Evolutionary conservation across 441 rosid genomes (phyloP).

Genomic region (Gossypium lobatum): DNA sequence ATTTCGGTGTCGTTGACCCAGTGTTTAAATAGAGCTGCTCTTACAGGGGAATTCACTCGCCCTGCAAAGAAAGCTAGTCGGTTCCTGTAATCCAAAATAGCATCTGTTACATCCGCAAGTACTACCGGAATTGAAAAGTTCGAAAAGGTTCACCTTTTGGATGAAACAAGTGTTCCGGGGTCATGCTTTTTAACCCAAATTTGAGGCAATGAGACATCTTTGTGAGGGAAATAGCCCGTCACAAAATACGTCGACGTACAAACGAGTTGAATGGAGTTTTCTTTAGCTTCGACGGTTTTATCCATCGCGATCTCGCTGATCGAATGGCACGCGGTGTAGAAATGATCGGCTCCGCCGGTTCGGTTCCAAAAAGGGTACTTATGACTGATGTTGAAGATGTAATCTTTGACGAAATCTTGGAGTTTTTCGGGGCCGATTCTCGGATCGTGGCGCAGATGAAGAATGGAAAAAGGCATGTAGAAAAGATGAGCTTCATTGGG

Average conservation of each 20-base stretch:
- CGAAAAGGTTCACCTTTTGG: slow-evolving; percentile 21
- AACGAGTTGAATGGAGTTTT: slow-evolving; percentile 34
- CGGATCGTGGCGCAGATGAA: slow-evolving; percentile 25
- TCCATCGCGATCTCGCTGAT: slow-evolving; percentile 14
- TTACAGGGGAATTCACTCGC: slow-evolving; percentile 47
- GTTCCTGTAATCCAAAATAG: slow-evolving; percentile 1
- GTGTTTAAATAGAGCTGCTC: slow-evolving; percentile 37
- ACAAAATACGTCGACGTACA: slow-evolving; percentile 29
- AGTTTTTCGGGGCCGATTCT: slow-evolving; percentile 25
- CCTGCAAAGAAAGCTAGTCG: slow-evolving; percentile 21
- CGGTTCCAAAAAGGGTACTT: slow-evolving; percentile 37
- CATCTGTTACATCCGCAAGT: not conserved
- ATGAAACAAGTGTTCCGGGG: not conserved
- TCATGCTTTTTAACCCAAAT: slow-evolving; percentile 23
- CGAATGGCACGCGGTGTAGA: slow-evolving; percentile 27
- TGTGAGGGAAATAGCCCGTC: slow-evolving; percentile 26
- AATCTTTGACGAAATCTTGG: slow-evolving; percentile 26
- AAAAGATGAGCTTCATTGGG: slow-evolving; percentile 8
- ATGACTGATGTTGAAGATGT: slow-evolving; percentile 25
- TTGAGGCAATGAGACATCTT: slow-evolving; percentile 35
- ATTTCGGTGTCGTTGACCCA: slow-evolving; percentile 57
- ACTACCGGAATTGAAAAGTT: not conserved
- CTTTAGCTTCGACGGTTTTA: slow-evolving; percentile 1
- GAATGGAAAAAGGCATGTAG: slow-evolving; percentile 36
- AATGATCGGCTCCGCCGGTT: slow-evolving; percentile 36